Evolutionary conservation across 177 flowering plant species (phyloP).

Genomic region (Vitis hybrid): DNA sequence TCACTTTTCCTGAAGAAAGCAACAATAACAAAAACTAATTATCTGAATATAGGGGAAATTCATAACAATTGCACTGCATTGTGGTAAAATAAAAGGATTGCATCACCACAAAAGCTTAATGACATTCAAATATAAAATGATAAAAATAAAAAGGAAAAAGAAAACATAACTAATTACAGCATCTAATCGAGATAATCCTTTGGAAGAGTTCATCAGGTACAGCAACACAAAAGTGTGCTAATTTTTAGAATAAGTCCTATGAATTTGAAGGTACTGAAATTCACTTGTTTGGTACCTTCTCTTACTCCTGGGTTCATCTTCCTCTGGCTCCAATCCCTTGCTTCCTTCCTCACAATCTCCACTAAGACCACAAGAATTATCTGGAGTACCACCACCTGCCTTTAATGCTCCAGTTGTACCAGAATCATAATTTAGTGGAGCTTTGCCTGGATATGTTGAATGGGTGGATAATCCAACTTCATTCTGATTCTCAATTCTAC

Average conservation of each 20-base stretch:
- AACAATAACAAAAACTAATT: neutral
- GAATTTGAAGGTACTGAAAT: neutral
- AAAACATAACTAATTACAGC: too few species aligned
- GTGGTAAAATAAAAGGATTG: too few species aligned
- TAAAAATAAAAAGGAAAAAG: too few species aligned
- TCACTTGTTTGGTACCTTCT: slow-evolving; percentile 55
- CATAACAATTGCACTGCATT: too few species aligned
- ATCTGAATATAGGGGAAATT: too few species aligned
- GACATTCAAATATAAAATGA: too few species aligned
- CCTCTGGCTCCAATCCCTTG: slow-evolving; percentile 45
- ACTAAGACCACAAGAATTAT: slow-evolving; percentile 58
- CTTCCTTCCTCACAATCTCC: slow-evolving; percentile 64
- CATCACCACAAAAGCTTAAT: neutral
- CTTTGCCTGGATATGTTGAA: slow-evolving; percentile 32
- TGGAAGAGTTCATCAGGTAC: too few species aligned
- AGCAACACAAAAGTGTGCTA: too few species aligned
- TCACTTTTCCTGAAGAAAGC: slow-evolving; percentile 52
- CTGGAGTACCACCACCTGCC: slow-evolving; percentile 37
- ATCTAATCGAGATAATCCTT: too few species aligned
- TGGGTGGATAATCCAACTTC: slow-evolving; percentile 27
- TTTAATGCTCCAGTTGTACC: slow-evolving; percentile 20
- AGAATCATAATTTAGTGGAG: slow-evolving; percentile 25
- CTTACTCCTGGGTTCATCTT: slow-evolving; percentile 60
- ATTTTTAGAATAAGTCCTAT: too few species aligned
- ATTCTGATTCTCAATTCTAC: slow-evolving; percentile 39